Base-by-base conservation (phyloP, 768 basidiomycete species). In the Tubosaeta sp. region DNA sequence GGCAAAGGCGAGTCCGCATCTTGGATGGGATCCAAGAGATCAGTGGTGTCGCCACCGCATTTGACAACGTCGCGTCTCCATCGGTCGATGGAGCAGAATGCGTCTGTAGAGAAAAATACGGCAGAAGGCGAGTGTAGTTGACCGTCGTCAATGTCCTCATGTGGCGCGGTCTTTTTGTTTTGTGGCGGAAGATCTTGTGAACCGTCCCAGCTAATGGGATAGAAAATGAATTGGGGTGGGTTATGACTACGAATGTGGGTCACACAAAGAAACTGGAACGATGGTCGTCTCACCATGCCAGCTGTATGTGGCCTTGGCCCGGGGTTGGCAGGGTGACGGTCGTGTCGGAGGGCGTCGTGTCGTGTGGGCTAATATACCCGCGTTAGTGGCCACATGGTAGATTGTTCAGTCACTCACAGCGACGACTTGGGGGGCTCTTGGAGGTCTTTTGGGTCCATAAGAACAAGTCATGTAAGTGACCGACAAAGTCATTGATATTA, bases 241-340 rank as follows among this genome's bases (percentile, higher is more conserved):
- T 55, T 47, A 41, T 56, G 48, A 31, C 56, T 64, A 46, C n/a
- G 14, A 13, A 25, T 29, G 46, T 14, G 42, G 25, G 34, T 48
- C 39, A 54, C 10, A 16, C 26, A 31, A 19, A 25, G n/a, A 10
- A 14, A 32, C 25, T 10, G 1, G 6, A 25, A 32, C 27, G 29
- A 16, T 12, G 31, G 32, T 46, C 32, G 17, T 32, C 54, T 38
- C 31, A 61, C 62, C 51, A 50, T 50, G 27, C 49, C 31, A 67
- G 50, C 39, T 57, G 58, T 2, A 48, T 52, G 22, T 54, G 62
- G 48, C 53, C 39, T 51, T 64, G 53, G 37, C 57, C 58, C 29
- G 62, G 62, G 0, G 59, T 58, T 11, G 67, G 49, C 51, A 72
- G 65, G 59, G 68, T 71, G 57, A 65, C 63, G 57, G 59, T 65